phyloP scores from a whole-genome alignment of 2,329 filamentous ascomycete genomes.

The Ramularia collo-cygni region DNA sequence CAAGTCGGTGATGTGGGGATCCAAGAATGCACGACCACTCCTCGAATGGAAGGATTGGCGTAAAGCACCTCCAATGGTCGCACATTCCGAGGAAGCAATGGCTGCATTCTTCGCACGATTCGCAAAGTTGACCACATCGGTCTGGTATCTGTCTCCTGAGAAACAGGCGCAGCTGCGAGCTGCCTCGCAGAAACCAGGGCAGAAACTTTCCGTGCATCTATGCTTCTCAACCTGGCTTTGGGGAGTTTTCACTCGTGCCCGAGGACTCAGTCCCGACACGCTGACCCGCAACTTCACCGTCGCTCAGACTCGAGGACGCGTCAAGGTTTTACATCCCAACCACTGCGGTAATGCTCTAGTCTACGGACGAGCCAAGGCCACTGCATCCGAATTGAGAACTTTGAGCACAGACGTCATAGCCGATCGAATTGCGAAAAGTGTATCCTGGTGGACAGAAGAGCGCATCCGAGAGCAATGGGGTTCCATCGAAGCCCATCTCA shows the following conservation, averaged over 20 bases:
- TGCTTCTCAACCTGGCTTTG: conserved; percentile 11
- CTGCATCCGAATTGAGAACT: conserved; percentile 5
- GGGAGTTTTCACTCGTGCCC: conserved; percentile 6
- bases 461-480: conserved; percentile 14
- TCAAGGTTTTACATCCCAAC: conserved; percentile 10
- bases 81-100: conserved; percentile 5
- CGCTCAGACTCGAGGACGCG: conserved; percentile 9
- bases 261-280: conserved; percentile 6
- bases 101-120: conserved; percentile 2
- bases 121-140: conserved; percentile 5
- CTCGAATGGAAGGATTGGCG: conserved; percentile 14
- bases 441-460: conserved; percentile 9
- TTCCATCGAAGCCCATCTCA: conserved; percentile 7
- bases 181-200: conserved; percentile 1
- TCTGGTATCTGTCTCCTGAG: conserved; percentile 9
- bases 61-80: conserved; percentile 4
- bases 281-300: conserved; percentile 5
- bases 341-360: conserved; percentile 11
- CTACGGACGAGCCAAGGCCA: conserved; percentile 13
- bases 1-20: conserved; percentile 7
- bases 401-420: conserved; percentile 2
- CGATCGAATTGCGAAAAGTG: conserved; percentile 9
- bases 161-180: conserved; percentile 7
- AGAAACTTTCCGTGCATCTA: conserved; percentile 9
- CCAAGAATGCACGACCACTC: conserved; percentile 7